phyloP scores from a whole-genome alignment of 2,329 filamentous ascomycete genomes.

The Metarhizium rileyi region DNA sequence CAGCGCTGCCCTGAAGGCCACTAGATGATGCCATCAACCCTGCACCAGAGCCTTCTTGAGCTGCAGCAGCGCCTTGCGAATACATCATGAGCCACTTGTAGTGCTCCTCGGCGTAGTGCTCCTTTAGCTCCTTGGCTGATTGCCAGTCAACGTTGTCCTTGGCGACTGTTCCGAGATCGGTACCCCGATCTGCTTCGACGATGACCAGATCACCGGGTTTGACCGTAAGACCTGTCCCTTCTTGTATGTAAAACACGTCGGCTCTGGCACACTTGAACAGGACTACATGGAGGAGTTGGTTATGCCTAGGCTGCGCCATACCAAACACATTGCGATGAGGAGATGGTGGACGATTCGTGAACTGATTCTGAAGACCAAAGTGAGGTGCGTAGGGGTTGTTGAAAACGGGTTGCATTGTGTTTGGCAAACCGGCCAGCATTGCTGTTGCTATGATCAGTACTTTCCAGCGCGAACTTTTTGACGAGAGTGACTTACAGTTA shows the following conservation, averaged over 20 bases:
- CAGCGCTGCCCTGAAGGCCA: conserved; percentile 57
- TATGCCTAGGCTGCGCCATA: conserved; percentile 51
- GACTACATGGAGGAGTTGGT: conserved; percentile 75
- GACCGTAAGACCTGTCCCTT: conserved; percentile 84
- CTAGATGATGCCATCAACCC: conserved; percentile 55
- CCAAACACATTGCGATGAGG: conserved; percentile 54
- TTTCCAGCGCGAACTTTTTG: conserved; percentile 3
- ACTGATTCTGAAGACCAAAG: conserved; percentile 30
- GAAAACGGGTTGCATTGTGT: conserved; percentile 19
- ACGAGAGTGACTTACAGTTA: conserved; percentile 27
- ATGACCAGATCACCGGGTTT: conserved; percentile 92
- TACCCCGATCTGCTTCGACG: conserved; percentile 92
- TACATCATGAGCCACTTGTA: conserved; percentile 99
- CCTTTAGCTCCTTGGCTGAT: conserved; percentile 78
- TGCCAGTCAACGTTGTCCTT: conserved; percentile 82
- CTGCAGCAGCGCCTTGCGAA: conserved; percentile 63
- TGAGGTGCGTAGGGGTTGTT: conserved; percentile 34
- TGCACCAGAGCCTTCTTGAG: conserved; percentile 49
- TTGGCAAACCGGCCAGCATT: conserved; percentile 17
- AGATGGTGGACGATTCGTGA: conserved; percentile 36
- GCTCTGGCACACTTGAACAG: conserved; percentile 94
- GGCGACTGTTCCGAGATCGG: conserved; percentile 87
- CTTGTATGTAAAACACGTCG: conserved; percentile 94
- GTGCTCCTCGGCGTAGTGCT: conserved; percentile 87
- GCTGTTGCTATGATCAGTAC: conserved; percentile 9